phyloP scores from a whole-genome alignment of 1,284 basidiomycete genomes.

The Papiliotrema terrestris region DNA sequence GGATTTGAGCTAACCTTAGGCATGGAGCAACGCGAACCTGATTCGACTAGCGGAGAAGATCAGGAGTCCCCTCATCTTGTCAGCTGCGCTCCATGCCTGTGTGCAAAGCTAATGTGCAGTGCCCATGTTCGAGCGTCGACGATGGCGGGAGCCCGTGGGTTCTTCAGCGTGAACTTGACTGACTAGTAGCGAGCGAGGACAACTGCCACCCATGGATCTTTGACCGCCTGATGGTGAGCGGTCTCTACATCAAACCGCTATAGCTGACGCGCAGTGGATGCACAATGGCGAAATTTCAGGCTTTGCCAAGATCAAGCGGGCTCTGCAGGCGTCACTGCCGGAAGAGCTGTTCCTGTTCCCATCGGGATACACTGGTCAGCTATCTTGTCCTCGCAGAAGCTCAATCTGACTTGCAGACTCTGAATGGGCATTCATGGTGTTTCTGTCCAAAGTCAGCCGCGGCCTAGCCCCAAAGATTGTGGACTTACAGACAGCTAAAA shows the following conservation, averaged over 20 bases:
- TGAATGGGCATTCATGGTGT: conserved; percentile 91
- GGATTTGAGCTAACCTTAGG: conserved; percentile 53
- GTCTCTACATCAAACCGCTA: neutral
- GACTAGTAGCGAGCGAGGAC: conserved; percentile 75
- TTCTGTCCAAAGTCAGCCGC: conserved; percentile 69
- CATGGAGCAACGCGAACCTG: conserved; percentile 92
- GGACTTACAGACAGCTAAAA: conserved; percentile 58
- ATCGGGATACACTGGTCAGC: conserved; percentile 83
- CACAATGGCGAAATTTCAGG: conserved; percentile 85
- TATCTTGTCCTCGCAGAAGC: conserved; percentile 1
- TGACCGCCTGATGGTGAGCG: conserved; percentile 76
- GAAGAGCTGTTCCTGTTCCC: conserved; percentile 82
- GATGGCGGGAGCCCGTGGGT: conserved; percentile 47
- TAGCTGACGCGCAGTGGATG: conserved; percentile 69
- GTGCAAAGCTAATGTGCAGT: conserved; percentile 49
- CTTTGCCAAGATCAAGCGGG: conserved; percentile 75
- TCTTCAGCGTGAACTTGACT: conserved; percentile 41
- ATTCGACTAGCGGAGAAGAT: conserved; percentile 89
- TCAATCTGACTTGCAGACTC: conserved; percentile 59
- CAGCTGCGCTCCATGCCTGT: conserved; percentile 33
- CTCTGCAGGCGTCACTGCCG: conserved; percentile 66
- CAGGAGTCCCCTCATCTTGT: conserved; percentile 90
- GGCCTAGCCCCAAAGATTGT: neutral
- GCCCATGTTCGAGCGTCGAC: conserved; percentile 88
- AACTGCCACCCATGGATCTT: conserved; percentile 91